Evolutionary conservation across 345 rosid species (phyloP).

Genomic region (Sonneratia caseolaris): DNA sequence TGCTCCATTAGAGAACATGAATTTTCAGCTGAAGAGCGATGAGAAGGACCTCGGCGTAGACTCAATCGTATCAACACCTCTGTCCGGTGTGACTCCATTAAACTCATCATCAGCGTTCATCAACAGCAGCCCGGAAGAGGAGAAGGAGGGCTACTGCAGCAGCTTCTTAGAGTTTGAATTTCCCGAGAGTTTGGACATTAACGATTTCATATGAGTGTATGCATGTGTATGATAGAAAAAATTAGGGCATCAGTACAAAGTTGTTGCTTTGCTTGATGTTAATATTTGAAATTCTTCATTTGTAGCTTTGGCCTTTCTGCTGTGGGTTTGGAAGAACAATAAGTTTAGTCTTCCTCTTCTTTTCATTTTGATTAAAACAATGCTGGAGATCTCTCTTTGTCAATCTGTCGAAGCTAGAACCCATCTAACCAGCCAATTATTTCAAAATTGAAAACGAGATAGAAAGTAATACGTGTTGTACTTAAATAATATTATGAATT

Average conservation of each 20-base stretch:
- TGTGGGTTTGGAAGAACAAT: constrained; percentile 1
- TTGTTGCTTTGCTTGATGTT: constrained; percentile 9
- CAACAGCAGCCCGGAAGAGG: constrained; percentile 53
- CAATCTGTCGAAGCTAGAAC: neutral
- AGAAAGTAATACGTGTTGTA: no score
- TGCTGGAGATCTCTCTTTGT: neutral
- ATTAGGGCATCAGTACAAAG: neutral
- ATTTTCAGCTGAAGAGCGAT: constrained; percentile 14
- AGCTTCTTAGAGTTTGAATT: constrained; percentile 64
- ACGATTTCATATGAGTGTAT: constrained; percentile 47
- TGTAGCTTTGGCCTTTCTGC: neutral
- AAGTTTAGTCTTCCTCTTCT: neutral
- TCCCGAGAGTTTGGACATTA: constrained; percentile 56
- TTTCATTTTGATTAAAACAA: neutral
- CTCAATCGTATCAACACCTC: constrained; percentile 49
- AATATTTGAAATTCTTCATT: constrained; percentile 14
- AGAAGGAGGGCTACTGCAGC: constrained; percentile 62
- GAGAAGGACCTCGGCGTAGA: constrained; percentile 37
- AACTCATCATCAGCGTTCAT: constrained; percentile 37
- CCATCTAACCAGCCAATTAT: neutral
- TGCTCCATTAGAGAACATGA: constrained; percentile 19
- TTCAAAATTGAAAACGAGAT: neutral
- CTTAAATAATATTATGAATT: no score
- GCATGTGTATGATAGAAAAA: neutral
- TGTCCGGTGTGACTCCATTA: constrained; percentile 40